Percentiles rank a stretch among this genome's conserved stretches.
phyloP scores from a whole-genome alignment of 2,329 filamentous ascomycete genomes.

The Cucurbitaria berberidis region DNA sequence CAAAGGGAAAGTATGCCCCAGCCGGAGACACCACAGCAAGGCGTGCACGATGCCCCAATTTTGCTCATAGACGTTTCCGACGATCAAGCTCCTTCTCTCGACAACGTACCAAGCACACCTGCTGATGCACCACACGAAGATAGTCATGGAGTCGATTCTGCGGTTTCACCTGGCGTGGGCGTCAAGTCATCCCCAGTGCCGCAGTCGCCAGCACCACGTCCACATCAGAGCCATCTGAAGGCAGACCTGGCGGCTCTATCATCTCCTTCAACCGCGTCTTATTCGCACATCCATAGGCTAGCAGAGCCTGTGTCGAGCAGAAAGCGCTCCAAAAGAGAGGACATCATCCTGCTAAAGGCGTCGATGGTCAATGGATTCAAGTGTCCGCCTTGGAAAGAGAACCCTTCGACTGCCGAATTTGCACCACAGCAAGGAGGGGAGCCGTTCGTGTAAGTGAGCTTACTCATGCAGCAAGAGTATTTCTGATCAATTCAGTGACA shows the following conservation, averaged over 20 bases:
- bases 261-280: constrained; percentile 14
- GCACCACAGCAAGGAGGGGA: constrained; percentile 55
- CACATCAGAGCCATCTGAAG: background rate
- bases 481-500: constrained; percentile 60
- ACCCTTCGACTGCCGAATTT: constrained; percentile 70
- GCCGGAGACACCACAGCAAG: background rate
- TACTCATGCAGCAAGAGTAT: background rate
- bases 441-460: constrained; percentile 64
- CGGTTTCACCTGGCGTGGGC: background rate
- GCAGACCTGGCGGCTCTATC: constrained; percentile 1
- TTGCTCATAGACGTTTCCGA: constrained; percentile 16
- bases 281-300: constrained; percentile 43
- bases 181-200: background rate
- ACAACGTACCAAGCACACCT: constrained; percentile 3
- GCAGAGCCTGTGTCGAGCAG: constrained; percentile 62
- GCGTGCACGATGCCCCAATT: background rate
- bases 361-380: constrained; percentile 82
- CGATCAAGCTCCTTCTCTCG: background rate
- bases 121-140: constrained; percentile 22
- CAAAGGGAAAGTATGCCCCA: background rate
- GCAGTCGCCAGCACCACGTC: background rate
- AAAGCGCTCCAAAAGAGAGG: constrained; percentile 70
- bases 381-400: constrained; percentile 81
- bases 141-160: background rate
- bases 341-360: constrained; percentile 76